Base-by-base conservation (phyloP, 768 basidiomycete genomes). In the Boletus tylopilopsis region DNA sequence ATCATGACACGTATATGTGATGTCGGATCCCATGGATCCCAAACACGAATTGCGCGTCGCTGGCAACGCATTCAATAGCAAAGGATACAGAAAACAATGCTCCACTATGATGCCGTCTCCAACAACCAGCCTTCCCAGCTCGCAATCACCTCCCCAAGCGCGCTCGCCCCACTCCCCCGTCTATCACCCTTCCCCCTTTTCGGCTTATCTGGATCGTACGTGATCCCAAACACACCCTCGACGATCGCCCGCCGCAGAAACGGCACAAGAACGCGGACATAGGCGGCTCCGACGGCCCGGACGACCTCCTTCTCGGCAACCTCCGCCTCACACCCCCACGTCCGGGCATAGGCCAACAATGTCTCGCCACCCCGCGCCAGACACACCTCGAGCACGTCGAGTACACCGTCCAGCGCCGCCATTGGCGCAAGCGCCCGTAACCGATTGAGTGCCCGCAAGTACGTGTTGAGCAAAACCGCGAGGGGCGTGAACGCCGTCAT, bases 371-470 rank as follows among this genome's bases (percentile, higher is more conserved):
- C 69, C 29, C 64, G 66, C 2, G 69, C 73, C 16, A 92, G 70
- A 7, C 76, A 70, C 4, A 59, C 64, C 42, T 86, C 83, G 21
- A 90, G 69, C n/a, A 72, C 68, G 1, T 57, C 57, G 2, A 73
- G 60, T 10, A 90, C 69, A n/a, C 76, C 73, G 1, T 61, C 57
- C 39, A 82, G 60, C n/a, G 87, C 73, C 11, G 72, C 73, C 12
- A 79, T 69, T 3, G 92, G 91, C 3, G 88, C 87, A 12, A 95
- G 79, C 11, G 92, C 73, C 4, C 94, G 85, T 19, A 97, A 71
- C 3, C 82, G 76, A 64, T 97, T 97, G 37, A 97, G 70, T 2
- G 85, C 75, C 6, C 79, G 75, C 4, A 94, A 72, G 21, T 92
- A 68, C 4, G 81, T 77, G 60, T 97, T 96, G 35, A 84, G 76